Evolutionary conservation across 2,329 filamentous ascomycete genomes (phyloP), one percentile per base, ranked within the genome.

Genomic region (Parastagonospora avenae): DNA sequence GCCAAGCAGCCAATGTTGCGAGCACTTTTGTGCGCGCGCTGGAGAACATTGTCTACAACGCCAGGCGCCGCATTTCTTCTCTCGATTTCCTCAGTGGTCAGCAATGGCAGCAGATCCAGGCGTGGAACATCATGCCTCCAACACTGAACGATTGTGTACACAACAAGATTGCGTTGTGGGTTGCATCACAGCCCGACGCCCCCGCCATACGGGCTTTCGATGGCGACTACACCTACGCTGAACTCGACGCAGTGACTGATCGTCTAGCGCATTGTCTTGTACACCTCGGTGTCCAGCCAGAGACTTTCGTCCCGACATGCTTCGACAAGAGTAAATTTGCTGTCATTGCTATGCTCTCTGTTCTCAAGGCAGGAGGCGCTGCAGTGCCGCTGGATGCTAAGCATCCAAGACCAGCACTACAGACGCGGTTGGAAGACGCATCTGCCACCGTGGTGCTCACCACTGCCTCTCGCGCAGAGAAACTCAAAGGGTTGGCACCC

Each of bases 401-500:
- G 4, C 66, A 72, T 47, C 67, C 68, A 0, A 68, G 72, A 45
- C 54, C 57, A 15, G 63, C 70, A 1, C 63, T 78, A 28, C 70
- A 77, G 32, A 68, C 67, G 2, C 72, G 74, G 51, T 59, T 77
- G 10, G 58, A 71, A n/a, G 72, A 76, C 14, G 71, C 73, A n/a
- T 53, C 57, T 11, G 72, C 74, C 1, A 71, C 74, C 27, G 63
- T 78, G 16, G 76, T 75, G 0, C 57, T 79, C 4, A 75, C 75
- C 1, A 74, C 75, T 1, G 66, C 71, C 0, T 49, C 62, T 12
- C 71, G 71, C 14, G 67, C 72, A 3, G 68, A 74, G 8, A 61
- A 74, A 2, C 74, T 79, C 9, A 74, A 79, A 42, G 72, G 73
- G 31, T 68, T 70, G 2, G 73, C 76, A 3, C 71, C 76, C 1